Percentiles rank a stretch among this genome's conserved stretches.
phyloP scores from a whole-genome alignment of 1,284 basidiomycete genomes.

The Mycosarcoma maydis region DNA sequence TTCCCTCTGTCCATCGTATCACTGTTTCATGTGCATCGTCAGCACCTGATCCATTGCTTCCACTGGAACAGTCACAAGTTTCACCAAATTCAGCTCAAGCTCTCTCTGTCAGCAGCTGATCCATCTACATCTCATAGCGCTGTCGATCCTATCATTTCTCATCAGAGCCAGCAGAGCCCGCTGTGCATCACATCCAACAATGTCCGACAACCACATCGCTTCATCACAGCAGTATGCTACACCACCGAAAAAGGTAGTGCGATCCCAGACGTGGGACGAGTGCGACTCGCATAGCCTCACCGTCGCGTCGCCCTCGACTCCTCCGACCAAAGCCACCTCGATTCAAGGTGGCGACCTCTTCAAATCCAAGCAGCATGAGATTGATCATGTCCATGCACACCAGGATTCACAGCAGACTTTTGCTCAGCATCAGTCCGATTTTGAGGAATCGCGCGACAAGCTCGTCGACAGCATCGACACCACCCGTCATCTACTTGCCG shows the following conservation, averaged over 20 bases:
- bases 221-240: constrained; percentile 37
- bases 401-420: constrained; percentile 37
- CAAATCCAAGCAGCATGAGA: constrained; percentile 26
- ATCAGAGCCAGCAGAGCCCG: neutral
- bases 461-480: constrained; percentile 74
- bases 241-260: constrained; percentile 23
- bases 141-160: too few relatives aligned
- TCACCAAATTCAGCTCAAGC: neutral
- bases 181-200: neutral
- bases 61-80: neutral
- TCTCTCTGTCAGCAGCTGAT: neutral
- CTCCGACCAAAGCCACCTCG: constrained; percentile 11
- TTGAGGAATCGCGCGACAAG: constrained; percentile 41
- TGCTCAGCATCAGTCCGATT: constrained; percentile 42
- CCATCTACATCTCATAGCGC: neutral
- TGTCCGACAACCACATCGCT: constrained; percentile 9
- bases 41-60: constrained; percentile 10
- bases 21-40: constrained; percentile 9
- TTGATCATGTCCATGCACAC: constrained; percentile 14
- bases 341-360: constrained; percentile 29
- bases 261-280: constrained; percentile 33
- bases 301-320: constrained; percentile 33
- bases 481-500: constrained; percentile 76
- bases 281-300: constrained; percentile 21
- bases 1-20: neutral